Evolutionary conservation across 495 filamentous ascomycete genomes (phyloP), one percentile per base, ranked within the genome.

Genomic region (Aspergillus saccharolyticus): DNA sequence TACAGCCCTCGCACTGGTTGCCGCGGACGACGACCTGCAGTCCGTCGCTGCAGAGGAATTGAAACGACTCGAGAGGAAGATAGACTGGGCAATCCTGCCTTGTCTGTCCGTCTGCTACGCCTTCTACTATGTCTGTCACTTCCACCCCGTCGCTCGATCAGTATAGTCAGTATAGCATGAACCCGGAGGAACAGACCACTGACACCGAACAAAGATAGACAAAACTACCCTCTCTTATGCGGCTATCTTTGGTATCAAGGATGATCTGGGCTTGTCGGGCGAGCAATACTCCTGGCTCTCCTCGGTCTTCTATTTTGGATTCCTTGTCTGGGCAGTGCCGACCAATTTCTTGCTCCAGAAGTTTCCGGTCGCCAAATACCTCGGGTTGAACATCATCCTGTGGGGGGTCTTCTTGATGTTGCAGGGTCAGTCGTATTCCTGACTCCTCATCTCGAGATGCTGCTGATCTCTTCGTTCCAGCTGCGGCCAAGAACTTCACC

Each of bases 231-330:
- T 83, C n/a, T 78, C 76, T 4, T 82, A 82, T 65, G 78, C 79
- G 5, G 76, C 80, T 6, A 77, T 84, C 21, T 84, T 85, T 61
- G 80, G 79, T 0, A 82, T 85, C 52, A 53, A 70, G 44, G 67
- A 79, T 12, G 78, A 60, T 64, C 52, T 78, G 20, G 55, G 76
- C 10, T 65, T 84, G 2, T 60, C 66, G 14, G 81, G 81, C 8
- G 63, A 69, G 0, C 68, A 83, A 43, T 83, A 84, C 48, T 76
- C 64, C 42, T 85, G 78, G 78, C 62, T 83, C 1, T 74, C 70
- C 9, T 74, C 69, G 25, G 68, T 82, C 6, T 85, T 83, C 67
- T 83, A 84, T 56, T 78, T 85, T 59, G 83, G 83, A 0, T 85
- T 77, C 52, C 60, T 86, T 28, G 55, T 57, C 48, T 56, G 42